Conservation (phyloP, 108 stramenopile species). For the Cylindrotheca fusiformis region DNA sequence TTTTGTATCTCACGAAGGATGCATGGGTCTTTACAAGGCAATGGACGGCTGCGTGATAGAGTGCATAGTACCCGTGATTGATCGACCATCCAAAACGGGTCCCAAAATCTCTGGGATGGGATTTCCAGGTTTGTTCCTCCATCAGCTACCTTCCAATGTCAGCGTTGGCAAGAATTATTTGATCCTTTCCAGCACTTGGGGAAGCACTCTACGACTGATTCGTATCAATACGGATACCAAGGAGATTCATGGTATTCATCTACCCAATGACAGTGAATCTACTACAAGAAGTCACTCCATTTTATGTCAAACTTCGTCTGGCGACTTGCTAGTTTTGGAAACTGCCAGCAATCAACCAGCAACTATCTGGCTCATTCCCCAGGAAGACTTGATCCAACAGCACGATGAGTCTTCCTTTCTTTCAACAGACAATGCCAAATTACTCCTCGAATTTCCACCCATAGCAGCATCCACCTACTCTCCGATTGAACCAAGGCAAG, state of each 20-base stretch:
- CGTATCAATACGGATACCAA: constrained; percentile 40
- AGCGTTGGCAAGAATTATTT: constrained; percentile 23
- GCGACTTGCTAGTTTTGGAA: constrained; percentile 48
- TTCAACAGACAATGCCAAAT: constrained; percentile 5
- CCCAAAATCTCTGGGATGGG: constrained; percentile 26
- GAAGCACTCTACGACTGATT: constrained; percentile 45
- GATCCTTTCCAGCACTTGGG: constrained; percentile 58
- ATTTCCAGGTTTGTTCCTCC: constrained; percentile 72
- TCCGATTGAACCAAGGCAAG: constrained; percentile 4
- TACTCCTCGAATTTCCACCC: constrained; percentile 39
- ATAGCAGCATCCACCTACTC: constrained; percentile 53
- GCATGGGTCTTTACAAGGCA: constrained; percentile 48
- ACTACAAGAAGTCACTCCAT: constrained; percentile 25
- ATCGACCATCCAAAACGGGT: background rate
- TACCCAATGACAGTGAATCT: constrained; percentile 13
- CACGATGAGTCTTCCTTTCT: background rate
- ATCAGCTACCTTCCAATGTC: constrained; percentile 54
- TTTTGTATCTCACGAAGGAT: constrained; percentile 70
- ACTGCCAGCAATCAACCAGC: constrained; percentile 44
- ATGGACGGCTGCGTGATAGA: background rate
- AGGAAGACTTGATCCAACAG: constrained; percentile 1
- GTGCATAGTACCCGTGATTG: constrained; percentile 21
- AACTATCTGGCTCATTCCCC: constrained; percentile 38
- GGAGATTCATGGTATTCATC: constrained; percentile 35
- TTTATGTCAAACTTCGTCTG: constrained; percentile 40